These are phyloP conservation scores for Aspergillus sojae DNA, from an alignment of 2,329 filamentous ascomycete species.

Conservation along the genomic window DNA sequence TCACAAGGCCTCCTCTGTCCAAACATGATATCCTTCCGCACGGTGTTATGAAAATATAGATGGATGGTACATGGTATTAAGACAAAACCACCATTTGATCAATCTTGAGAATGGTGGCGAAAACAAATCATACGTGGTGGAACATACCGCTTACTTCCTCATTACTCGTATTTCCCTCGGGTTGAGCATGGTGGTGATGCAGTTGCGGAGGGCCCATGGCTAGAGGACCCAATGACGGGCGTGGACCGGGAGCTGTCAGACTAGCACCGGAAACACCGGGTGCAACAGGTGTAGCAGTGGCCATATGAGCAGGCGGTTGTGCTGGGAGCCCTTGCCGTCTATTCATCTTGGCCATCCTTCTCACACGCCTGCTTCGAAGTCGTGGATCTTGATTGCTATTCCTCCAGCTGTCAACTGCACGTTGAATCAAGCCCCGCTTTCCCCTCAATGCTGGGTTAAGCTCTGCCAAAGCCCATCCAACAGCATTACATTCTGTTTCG, in stretches of 20 bases:
- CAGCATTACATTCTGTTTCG: conserved; percentile 97
- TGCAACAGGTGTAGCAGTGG: conserved; percentile 62
- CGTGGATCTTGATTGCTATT: conserved; percentile 98
- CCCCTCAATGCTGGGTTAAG: conserved; percentile 88
- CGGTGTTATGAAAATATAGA: conserved; percentile 1
- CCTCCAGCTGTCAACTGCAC: conserved; percentile 96
- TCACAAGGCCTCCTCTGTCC: conserved; percentile 5
- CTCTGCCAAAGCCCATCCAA: conserved; percentile 98
- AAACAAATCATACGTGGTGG: conserved; percentile 76
- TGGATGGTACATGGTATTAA: conserved; percentile 12
- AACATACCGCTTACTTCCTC: conserved; percentile 97
- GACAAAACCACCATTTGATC: conserved; percentile 13
- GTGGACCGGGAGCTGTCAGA: conserved; percentile 53
- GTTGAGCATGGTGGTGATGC: conserved; percentile 76
- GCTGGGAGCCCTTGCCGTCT: conserved; percentile 73
- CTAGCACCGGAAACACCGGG: conserved; percentile 63
- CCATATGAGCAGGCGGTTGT: conserved; percentile 65
- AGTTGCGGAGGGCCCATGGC: conserved; percentile 67
- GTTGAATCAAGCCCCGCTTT: conserved; percentile 93
- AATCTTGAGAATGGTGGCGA: conserved; percentile 11
- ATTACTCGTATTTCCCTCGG: conserved; percentile 60
- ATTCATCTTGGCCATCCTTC: conserved; percentile 95
- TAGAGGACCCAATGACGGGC: conserved; percentile 57
- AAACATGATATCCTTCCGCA: conserved; percentile 12
- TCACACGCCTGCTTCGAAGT: conserved; percentile 85